A percentile compares a stretch with the other conserved stretches of the same genome.
Evolutionary conservation across 140 eudicot species (phyloP).

Genomic region (Ambrosia hybrid): DNA sequence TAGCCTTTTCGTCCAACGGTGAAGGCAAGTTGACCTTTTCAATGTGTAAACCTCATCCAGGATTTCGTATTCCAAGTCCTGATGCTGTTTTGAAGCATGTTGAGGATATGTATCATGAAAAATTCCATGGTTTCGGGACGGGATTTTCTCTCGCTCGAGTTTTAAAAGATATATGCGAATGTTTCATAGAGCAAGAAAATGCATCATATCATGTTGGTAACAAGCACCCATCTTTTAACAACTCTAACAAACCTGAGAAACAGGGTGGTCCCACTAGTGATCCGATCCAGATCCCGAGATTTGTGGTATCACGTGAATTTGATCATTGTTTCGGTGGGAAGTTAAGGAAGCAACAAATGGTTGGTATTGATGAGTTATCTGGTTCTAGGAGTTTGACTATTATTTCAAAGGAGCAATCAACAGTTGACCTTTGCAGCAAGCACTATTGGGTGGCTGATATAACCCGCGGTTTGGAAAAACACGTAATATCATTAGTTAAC

Average conservation of each 20-base stretch:
- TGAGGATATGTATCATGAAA: slow-evolving; percentile 14
- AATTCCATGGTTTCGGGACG: background rate
- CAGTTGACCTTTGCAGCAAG: slow-evolving; percentile 13
- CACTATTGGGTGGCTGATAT: slow-evolving; percentile 43
- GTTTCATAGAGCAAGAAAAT: slow-evolving; percentile 31
- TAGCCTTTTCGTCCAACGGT: slow-evolving; percentile 46
- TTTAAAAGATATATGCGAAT: slow-evolving; percentile 6
- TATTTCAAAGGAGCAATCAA: slow-evolving; percentile 19
- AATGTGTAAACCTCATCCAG: slow-evolving; percentile 17
- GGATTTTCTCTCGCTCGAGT: background rate
- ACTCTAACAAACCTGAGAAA: slow-evolving; percentile 18
- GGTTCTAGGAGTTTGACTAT: slow-evolving; percentile 26
- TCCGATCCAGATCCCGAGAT: slow-evolving; percentile 35
- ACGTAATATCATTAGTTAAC: slow-evolving; percentile 46
- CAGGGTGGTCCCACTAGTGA: background rate
- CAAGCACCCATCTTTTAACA: slow-evolving; percentile 22
- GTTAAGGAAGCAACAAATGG: background rate
- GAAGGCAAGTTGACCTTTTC: slow-evolving; percentile 11
- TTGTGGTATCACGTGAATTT: slow-evolving; percentile 23
- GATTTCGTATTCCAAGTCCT: slow-evolving; percentile 6
- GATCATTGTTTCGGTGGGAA: slow-evolving; percentile 8
- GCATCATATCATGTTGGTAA: background rate
- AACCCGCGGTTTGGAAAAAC: slow-evolving; percentile 49
- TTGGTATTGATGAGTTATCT: slow-evolving; percentile 2
- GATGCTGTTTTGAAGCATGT: slow-evolving; percentile 15